These are phyloP conservation scores for Ogataea methylovora DNA, from an alignment of 805 yeast genomes.

Conservation along the genomic window DNA sequence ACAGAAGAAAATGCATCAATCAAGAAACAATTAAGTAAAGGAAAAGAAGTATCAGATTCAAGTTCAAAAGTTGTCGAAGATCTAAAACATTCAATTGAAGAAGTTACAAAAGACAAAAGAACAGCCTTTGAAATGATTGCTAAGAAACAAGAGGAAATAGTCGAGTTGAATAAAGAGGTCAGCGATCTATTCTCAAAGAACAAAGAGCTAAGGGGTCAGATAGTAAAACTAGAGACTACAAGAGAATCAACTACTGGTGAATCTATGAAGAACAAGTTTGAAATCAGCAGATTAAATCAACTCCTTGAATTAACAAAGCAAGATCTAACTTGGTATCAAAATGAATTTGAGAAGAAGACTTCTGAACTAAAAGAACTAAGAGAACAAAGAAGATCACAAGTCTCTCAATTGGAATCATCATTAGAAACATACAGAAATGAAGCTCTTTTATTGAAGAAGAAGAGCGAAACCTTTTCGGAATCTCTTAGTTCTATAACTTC, in stretches of 20 bases:
- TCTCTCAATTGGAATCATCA: conserved; percentile 25
- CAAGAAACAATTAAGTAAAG: conserved; percentile 6
- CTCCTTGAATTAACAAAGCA: conserved; percentile 24
- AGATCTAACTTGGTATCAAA: conserved; percentile 27
- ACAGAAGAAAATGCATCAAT: conserved; percentile 13
- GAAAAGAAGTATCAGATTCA: conserved; percentile 10
- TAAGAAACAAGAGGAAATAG: conserved; percentile 28
- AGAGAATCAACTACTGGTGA: conserved; percentile 20
- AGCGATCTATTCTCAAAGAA: conserved; percentile 32
- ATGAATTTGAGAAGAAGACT: conserved; percentile 23
- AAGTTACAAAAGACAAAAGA: conserved; percentile 19
- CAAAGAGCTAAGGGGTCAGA: conserved; percentile 32
- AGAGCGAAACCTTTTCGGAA: conserved; percentile 24
- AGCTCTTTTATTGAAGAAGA: conserved; percentile 14
- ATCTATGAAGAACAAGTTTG: conserved; percentile 16
- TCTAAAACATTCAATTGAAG: conserved; percentile 6
- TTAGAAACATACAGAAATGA: conserved; percentile 29
- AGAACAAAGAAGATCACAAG: conserved; percentile 21
- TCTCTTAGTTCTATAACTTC: conserved; percentile 29
- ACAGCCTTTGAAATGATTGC: conserved; percentile 27
- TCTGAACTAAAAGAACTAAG: conserved; percentile 21
- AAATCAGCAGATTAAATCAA: conserved; percentile 18
- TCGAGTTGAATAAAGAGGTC: conserved; percentile 23
- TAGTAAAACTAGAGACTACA: conserved; percentile 30
- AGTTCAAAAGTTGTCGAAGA: neutral